Evolutionary conservation across 192 early-diverging fungal genomes (phyloP).

Genomic region (Coemansia sp.): DNA sequence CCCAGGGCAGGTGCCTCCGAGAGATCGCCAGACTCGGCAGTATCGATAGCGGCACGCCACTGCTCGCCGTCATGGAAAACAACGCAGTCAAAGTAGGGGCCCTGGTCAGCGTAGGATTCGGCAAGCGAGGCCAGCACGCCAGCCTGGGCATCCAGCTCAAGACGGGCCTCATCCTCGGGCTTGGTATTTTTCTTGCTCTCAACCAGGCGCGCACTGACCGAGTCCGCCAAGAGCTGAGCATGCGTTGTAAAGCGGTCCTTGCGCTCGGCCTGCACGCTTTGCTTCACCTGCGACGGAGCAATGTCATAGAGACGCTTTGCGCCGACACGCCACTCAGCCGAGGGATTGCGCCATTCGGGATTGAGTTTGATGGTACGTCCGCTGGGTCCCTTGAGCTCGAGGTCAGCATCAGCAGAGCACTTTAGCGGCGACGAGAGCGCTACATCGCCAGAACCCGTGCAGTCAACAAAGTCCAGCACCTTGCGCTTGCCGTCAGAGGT

Average conservation of each 20-base stretch:
- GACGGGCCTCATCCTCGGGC: constrained; percentile 45
- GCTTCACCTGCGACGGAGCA: constrained; percentile 58
- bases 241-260: constrained; percentile 30
- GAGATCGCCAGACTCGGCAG: constrained; percentile 76
- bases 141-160: constrained; percentile 53
- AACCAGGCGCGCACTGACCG: constrained; percentile 26
- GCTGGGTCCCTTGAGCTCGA: constrained; percentile 65
- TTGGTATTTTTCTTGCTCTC: constrained; percentile 19
- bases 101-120: constrained; percentile 73
- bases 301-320: constrained; percentile 75
- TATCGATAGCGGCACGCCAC: constrained; percentile 85
- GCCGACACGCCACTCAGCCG: constrained; percentile 83
- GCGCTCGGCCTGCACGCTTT: constrained; percentile 58
- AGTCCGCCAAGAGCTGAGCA: constrained; percentile 32
- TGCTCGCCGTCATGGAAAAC: constrained; percentile 85
- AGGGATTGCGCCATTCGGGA: constrained; percentile 74
- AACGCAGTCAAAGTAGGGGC: constrained; percentile 76
- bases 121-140: constrained; percentile 62
- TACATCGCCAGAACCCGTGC: constrained; percentile 84
- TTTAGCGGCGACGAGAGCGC: constrained; percentile 55
- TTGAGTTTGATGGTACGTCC: constrained; percentile 74
- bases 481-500: constrained; percentile 91
- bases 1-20: constrained; percentile 61
- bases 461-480: constrained; percentile 91
- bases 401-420: constrained; percentile 41